Evolutionary conservation across 106 monocot species (phyloP), one percentile per base, ranked within the genome.

Genomic region (Posidonia australis): DNA sequence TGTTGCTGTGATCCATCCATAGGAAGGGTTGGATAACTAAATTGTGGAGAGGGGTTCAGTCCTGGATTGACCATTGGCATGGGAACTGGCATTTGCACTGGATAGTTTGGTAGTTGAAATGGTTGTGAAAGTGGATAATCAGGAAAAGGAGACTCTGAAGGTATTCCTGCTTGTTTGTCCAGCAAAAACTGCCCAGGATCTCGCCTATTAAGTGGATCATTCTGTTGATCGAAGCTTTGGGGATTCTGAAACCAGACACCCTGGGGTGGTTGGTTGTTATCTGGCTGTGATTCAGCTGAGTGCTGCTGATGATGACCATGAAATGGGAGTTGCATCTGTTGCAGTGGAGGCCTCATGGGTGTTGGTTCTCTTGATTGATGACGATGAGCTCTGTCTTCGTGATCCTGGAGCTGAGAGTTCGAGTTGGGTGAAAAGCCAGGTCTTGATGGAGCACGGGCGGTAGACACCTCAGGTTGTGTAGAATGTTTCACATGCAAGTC

Each of bases 301-400:
- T 78, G 82, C 14, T 68, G 48, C 26, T 43, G 71, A 6, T 70
- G 80, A 10, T 46, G 78, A 23, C 58, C 55, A 16, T 69, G 75
- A 62, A 80, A 82, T 13, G 72, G 56, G 29, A 66, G 71, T 22
- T 72, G 78, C 60, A 62, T 51, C 46, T 69, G 60, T 64, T 77
- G 86, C 6, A 69, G 10, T 1, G 71, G 79, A n/a, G 73, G 75
- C 60, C 62, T 78, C 5, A 70, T 66, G 18, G 65, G 64, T 29
- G 78, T 75, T 19, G 81, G 77, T 62, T 94, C 94, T 65, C 86
- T 71, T 1, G 86, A 82, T 24, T 73, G 72, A 29, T 78, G 76
- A 26, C 71, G 71, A 19, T 75, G 76, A 42, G 44, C 17, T 21
- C 67, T 68, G 13, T 87, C 87, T 9, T 85, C 88, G 14, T 73